Percentiles rank a stretch among this genome's conserved stretches.
These are phyloP conservation scores for Wickerhamomyces xylosicus DNA, from an alignment of 805 yeast species.

Conservation along the genomic window DNA sequence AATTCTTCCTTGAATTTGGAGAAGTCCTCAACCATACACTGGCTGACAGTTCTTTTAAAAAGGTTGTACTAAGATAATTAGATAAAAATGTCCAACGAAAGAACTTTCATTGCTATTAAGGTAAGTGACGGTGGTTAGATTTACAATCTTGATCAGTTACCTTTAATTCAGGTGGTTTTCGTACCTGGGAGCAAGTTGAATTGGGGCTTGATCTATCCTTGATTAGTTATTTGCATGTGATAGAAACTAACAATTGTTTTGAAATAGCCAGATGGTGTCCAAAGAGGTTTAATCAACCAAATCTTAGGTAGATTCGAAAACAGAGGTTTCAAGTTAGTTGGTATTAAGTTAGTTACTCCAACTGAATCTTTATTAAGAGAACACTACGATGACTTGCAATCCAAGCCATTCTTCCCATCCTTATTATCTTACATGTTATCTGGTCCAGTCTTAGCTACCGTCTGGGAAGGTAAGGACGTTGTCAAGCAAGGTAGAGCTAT, in stretches of 20 bases:
- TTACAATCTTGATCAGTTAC: too few species aligned
- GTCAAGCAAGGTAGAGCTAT: conserved; percentile 97
- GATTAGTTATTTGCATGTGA: too few species aligned
- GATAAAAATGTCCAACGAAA: conserved; percentile 36
- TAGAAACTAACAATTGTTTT: not conserved
- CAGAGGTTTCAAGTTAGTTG: conserved; percentile 97
- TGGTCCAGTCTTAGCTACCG: conserved; percentile 98
- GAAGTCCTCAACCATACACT: too few species aligned
- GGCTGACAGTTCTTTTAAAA: not conserved
- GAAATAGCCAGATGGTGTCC: conserved; percentile 93
- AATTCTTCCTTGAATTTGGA: not conserved
- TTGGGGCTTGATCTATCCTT: too few species aligned
- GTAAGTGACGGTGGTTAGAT: too few species aligned
- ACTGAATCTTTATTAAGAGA: conserved; percentile 78
- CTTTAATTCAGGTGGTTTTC: too few species aligned
- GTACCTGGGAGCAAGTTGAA: too few species aligned
- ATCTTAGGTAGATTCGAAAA: conserved; percentile 90
- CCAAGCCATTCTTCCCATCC: conserved; percentile 97
- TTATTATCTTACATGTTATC: conserved; percentile 93
- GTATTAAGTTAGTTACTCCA: conserved; percentile 84
- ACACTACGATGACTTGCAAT: conserved; percentile 92
- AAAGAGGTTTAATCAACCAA: conserved; percentile 90
- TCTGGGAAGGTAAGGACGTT: conserved; percentile 99
- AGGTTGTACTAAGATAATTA: not conserved
- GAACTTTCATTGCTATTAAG: conserved; percentile 86